Evolutionary conservation across 1,139 yeast species (phyloP), one percentile per base, ranked within the genome.

Genomic region (Saccharomyces hybrid): DNA sequence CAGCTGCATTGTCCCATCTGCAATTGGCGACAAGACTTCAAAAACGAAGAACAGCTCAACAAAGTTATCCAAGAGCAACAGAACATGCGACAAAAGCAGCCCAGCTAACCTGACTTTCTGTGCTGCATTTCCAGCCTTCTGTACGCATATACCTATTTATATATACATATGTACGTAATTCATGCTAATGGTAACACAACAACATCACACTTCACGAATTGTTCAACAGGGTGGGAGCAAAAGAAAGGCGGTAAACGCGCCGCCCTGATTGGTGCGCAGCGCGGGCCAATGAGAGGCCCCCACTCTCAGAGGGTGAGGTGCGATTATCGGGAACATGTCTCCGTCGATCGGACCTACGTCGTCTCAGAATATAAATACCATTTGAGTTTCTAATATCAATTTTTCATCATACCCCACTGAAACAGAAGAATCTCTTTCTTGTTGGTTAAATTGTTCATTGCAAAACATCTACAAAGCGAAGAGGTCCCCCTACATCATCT

Each of bases 11-110:
- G 81, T 55, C 65, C 71, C 12, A 74, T 75, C 9, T 78, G 81
- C 59, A 68, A 72, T 46, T 77, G 80, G 80, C 61, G 73, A 34
- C 80, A 77, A 60, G 74, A 71, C 52, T 73, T 76, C 46, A 70
- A 65, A 41, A 64, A 61, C 44, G 66, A 65, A 9, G 74, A 72
- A 19, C 69, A 70, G 47, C 61, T 78, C 48, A 67, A 72, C 47
- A 71, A 71, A 57, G 71, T 71, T 61, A 53, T 58, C 55, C 61
- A 59, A 41, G 66, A 61, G 51, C 71, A 69, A 56, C 56, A 59
- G 41, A 60, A 63, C 51, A 56, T 56, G 26, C 34, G 24, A 51
- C 53, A 31, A 42, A 46, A n/a, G 24, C 26, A 0, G 24, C 44
- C 44, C 24, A 34, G 9, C 19, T 34, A 19, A 14, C 16, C 2